Evolutionary conservation across 1,139 yeast genomes (phyloP).

Genomic region (Kodamaea sp.): DNA sequence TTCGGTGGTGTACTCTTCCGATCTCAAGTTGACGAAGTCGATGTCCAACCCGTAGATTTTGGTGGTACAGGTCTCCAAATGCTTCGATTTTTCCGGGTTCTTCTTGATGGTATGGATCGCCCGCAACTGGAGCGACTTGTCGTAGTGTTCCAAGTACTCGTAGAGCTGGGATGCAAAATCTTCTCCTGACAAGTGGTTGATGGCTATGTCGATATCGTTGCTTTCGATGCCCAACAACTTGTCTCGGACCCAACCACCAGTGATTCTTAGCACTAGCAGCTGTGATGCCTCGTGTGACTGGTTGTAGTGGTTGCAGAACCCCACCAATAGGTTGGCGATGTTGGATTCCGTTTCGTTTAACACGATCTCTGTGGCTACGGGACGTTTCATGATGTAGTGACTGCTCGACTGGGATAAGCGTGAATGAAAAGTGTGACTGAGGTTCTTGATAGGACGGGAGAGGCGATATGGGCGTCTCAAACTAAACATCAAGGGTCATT

Average conservation of each 20-base stretch:
- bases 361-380: slow-evolving; percentile 20
- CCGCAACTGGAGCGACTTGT: slow-evolving; percentile 40
- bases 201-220: slow-evolving; percentile 89
- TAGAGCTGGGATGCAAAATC: slow-evolving; percentile 73
- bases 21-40: slow-evolving; percentile 89
- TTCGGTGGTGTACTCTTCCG: slow-evolving; percentile 78
- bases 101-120: slow-evolving; percentile 79
- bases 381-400: slow-evolving; percentile 6
- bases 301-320: slow-evolving; percentile 42
- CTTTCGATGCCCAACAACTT: slow-evolving; percentile 77
- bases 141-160: slow-evolving; percentile 51
- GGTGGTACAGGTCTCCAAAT: slow-evolving; percentile 94
- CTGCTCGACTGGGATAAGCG: too few relatives aligned
- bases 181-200: slow-evolving; percentile 81
- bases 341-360: slow-evolving; percentile 50
- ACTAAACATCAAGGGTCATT: too few relatives aligned
- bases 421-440: too few relatives aligned
- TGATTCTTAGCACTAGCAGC: slow-evolving; percentile 63
- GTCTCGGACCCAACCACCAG: slow-evolving; percentile 99
- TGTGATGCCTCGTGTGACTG: slow-evolving; percentile 11
- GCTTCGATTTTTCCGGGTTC: slow-evolving; percentile 95
- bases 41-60: slow-evolving; percentile 77
- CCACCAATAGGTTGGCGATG: slow-evolving; percentile 48
- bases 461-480: too few relatives aligned
- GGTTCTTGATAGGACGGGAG: too few relatives aligned